Conservation (phyloP, 148 eudicot genomes). For the Arctostaphylos glauca region DNA sequence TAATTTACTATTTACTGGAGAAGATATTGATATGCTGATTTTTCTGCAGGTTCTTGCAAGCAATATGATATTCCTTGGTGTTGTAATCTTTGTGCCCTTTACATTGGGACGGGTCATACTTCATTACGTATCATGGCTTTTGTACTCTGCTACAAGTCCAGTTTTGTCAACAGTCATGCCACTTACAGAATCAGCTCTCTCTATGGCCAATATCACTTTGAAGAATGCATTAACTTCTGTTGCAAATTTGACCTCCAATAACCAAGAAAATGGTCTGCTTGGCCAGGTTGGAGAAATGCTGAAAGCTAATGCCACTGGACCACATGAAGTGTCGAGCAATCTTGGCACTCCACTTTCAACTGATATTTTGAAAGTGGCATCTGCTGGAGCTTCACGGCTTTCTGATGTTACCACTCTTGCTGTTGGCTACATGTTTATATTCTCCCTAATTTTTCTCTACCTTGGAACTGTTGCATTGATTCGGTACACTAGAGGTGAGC, state of each 20-base stretch:
- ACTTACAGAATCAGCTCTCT: constrained; percentile 73
- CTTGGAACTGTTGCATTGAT: constrained; percentile 77
- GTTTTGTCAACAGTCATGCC: constrained; percentile 73
- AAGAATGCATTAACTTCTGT: constrained; percentile 78
- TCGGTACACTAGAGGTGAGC: constrained; percentile 83
- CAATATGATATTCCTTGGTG: constrained; percentile 94
- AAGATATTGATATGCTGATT: constrained; percentile 14
- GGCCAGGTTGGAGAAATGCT: constrained; percentile 60
- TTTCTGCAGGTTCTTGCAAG: constrained; percentile 91
- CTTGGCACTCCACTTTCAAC: constrained; percentile 46
- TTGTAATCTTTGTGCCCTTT: constrained; percentile 87
- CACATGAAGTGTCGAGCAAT: constrained; percentile 48
- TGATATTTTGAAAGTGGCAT: constrained; percentile 57
- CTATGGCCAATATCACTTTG: constrained; percentile 76
- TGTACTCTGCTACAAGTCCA: constrained; percentile 65
- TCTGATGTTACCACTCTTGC: constrained; percentile 95
- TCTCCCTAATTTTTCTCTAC: constrained; percentile 73
- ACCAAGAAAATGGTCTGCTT: constrained; percentile 36
- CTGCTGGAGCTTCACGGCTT: constrained; percentile 69
- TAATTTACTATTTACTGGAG: not conserved
- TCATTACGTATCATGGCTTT: constrained; percentile 68
- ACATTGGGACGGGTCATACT: constrained; percentile 81
- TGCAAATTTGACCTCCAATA: constrained; percentile 65
- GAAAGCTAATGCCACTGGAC: constrained; percentile 58
- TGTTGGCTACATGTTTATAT: constrained; percentile 88